These are phyloP conservation scores for Adansonia grandidieri DNA, from an alignment of 441 rosid genomes.

Conservation along the genomic window DNA sequence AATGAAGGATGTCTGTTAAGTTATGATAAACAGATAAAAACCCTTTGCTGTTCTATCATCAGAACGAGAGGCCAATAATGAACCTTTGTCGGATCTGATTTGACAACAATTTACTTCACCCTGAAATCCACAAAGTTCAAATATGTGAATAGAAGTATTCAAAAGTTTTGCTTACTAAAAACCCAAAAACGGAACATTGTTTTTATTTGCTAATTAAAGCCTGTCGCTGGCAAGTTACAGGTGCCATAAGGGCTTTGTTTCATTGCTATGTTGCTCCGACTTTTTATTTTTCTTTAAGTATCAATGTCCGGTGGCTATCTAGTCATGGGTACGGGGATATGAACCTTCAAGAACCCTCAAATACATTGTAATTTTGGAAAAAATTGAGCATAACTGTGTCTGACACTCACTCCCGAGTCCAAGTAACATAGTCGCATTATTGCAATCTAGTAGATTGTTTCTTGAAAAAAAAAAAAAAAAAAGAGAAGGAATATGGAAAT, in stretches of 20 bases:
- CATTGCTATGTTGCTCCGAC: background rate
- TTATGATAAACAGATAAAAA: slow-evolving; percentile 13
- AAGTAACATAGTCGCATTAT: background rate
- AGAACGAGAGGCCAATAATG: slow-evolving; percentile 92
- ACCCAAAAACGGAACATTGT: background rate
- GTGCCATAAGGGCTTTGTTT: slow-evolving; percentile 10
- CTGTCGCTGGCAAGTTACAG: background rate
- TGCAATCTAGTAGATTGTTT: background rate
- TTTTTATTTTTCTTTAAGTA: too few relatives aligned
- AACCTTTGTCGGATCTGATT: slow-evolving; percentile 96
- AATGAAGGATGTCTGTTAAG: slow-evolving; percentile 17
- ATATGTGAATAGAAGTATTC: slow-evolving; percentile 27
- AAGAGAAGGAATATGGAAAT: background rate
- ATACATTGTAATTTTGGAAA: too few relatives aligned
- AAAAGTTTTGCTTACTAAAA: background rate
- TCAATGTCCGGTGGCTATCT: too few relatives aligned
- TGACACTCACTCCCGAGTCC: too few relatives aligned
- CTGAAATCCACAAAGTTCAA: slow-evolving; percentile 47
- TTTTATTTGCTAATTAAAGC: background rate
- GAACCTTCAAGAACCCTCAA: too few relatives aligned
- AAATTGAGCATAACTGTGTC: too few relatives aligned
- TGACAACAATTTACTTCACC: slow-evolving; percentile 97
- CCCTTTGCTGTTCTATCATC: slow-evolving; percentile 97
- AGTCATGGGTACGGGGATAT: too few relatives aligned
- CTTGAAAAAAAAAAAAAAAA: background rate